phyloP scores from a whole-genome alignment of 257 asterid genomes.

The Nyctanthes arbortristis region DNA sequence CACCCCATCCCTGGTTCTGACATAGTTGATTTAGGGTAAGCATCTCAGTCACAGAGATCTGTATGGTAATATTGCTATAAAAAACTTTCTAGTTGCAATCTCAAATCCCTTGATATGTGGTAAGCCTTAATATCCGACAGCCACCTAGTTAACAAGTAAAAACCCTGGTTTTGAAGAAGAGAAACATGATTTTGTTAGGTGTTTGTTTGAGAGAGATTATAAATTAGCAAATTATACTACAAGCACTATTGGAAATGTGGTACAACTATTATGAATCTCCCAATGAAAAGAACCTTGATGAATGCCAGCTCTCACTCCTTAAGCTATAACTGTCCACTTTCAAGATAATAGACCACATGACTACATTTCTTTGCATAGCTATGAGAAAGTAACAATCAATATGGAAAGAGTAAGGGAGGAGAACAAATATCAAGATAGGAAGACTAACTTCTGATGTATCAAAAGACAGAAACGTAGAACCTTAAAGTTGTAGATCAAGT shows the following conservation, averaged over 20 bases:
- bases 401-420: not conserved
- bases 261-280: not conserved
- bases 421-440: not conserved
- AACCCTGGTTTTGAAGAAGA: not conserved
- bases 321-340: not conserved
- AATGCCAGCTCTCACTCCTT: not conserved
- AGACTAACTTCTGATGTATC: not conserved
- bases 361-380: not conserved
- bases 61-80: not conserved
- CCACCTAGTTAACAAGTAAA: not conserved
- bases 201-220: no score
- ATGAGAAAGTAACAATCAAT: not conserved
- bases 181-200: slow-evolving; percentile 1
- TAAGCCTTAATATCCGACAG: not conserved
- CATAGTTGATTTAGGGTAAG: slow-evolving; percentile 20
- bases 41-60: slow-evolving; percentile 9
- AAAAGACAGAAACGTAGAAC: not conserved
- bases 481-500: slow-evolving; percentile 3
- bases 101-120: not conserved
- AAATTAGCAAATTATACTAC: no score
- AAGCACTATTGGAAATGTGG: slow-evolving; percentile 5
- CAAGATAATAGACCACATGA: not conserved
- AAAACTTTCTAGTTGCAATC: slow-evolving; percentile 1
- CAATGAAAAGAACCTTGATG: not conserved
- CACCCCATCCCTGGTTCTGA: slow-evolving; percentile 62